Base-by-base conservation (phyloP, 2,329 filamentous ascomycete species). In the Capronia americana region DNA sequence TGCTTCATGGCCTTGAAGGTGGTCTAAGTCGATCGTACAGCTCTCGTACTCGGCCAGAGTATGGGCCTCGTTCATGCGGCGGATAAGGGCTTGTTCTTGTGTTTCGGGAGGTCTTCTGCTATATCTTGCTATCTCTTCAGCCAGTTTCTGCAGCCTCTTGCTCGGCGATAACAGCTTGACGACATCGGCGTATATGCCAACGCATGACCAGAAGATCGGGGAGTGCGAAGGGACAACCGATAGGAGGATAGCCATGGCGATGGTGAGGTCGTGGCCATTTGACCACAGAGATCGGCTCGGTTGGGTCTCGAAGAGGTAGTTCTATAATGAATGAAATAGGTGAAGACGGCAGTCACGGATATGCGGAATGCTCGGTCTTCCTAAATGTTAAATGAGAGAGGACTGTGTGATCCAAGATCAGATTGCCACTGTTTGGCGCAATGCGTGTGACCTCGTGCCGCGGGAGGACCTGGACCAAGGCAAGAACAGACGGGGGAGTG, bases 11-110 rank as follows among this genome's bases (percentile, higher is more conserved):
- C 89, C 89, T 76, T 97, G 92, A 14, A 97, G 81, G 10, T 84
- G 77, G 75, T 97, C 93, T 51, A 97, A 85, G 74, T 93, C 89
- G 51, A 83, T 84, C 2, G 93, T 93, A 10, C 91, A 90, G 17
- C 81, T 81, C 71, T 89, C 86, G 92, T 93, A 97, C 75, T 93
- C 87, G 57, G 84, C 80, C 71, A 88, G 85, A 0, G 86, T 86
- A 66, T 87, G 84, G 68, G 92, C 91, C 88, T 92, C 71, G 63
- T 69, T 51, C 68, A 70, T 70, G 56, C 62, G 38, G 58, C 68
- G 59, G 3, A 60, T 34, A 12, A 51, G 44, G 30, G 59, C 41
- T 54, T 69, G 53, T 5, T 62, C 62, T 3, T 48, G 57, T 24
- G 62, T 69, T 54, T 69, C 68, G 10, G 65, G 56, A 30, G 65